Conservation (phyloP, 345 rosid species). For the Limnanthes douglasii region DNA sequence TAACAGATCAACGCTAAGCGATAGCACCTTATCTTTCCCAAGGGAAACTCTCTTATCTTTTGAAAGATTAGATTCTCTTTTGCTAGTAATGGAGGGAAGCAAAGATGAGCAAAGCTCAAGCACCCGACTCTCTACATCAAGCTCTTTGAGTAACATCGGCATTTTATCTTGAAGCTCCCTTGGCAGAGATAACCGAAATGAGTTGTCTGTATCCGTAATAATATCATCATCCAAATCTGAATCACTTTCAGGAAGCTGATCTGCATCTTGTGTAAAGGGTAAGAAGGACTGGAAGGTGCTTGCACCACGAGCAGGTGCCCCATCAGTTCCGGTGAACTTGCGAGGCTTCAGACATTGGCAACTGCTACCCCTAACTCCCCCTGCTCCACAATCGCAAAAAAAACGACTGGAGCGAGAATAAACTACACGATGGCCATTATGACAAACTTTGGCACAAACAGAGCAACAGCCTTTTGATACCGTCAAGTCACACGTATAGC, state of each 20-base stretch:
- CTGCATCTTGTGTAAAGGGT: constrained; percentile 67
- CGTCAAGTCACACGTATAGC: constrained; percentile 98
- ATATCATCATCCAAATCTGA: constrained; percentile 84
- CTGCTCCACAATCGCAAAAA: constrained; percentile 99
- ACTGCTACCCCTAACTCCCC: constrained; percentile 94
- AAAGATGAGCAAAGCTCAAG: constrained; percentile 60
- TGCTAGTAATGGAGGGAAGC: constrained; percentile 61
- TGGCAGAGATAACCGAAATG: constrained; percentile 41
- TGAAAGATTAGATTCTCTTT: constrained; percentile 55
- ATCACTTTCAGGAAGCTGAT: constrained; percentile 81
- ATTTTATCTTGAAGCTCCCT: constrained; percentile 56
- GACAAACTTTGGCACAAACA: constrained; percentile 97
- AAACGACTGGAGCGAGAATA: constrained; percentile 94
- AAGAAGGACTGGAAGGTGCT: constrained; percentile 58
- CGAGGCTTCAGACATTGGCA: constrained; percentile 98
- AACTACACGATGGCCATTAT: constrained; percentile 96
- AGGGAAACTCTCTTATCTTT: constrained; percentile 52
- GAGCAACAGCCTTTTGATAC: constrained; percentile 98
- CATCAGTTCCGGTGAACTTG: constrained; percentile 57
- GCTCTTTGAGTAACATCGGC: constrained; percentile 58
- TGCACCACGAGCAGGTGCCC: constrained; percentile 29
- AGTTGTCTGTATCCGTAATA: constrained; percentile 32
- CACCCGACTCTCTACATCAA: constrained; percentile 59
- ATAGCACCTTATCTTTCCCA: constrained; percentile 70
- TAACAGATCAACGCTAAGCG: constrained; percentile 65